Evolutionary conservation across 495 filamentous ascomycete species (phyloP).

Genomic region (Penicillium dipodomyicola): DNA sequence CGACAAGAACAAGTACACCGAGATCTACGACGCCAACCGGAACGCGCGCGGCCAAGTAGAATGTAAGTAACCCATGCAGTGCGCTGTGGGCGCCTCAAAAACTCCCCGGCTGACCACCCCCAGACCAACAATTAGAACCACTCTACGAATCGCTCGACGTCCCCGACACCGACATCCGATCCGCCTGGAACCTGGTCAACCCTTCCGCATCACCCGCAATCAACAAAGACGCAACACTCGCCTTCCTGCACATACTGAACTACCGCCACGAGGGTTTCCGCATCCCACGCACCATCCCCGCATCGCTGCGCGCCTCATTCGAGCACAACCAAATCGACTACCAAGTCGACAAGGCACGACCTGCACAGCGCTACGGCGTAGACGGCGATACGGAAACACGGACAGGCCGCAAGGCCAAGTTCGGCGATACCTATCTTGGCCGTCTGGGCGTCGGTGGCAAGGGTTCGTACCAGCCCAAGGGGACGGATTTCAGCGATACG

Average conservation of each 20-base stretch:
- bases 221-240: slow-evolving; percentile 90
- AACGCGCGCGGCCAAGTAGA: slow-evolving; percentile 80
- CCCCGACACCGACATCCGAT: slow-evolving; percentile 89
- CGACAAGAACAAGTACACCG: slow-evolving; percentile 90
- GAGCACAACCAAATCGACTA: slow-evolving; percentile 95
- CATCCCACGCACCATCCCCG: slow-evolving; percentile 88
- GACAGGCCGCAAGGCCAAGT: slow-evolving; percentile 89
- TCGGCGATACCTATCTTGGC: slow-evolving; percentile 93
- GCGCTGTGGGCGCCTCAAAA: not conserved
- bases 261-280: slow-evolving; percentile 92
- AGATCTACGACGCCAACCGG: slow-evolving; percentile 88
- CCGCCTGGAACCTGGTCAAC: slow-evolving; percentile 96
- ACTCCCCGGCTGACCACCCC: slow-evolving; percentile 8
- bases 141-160: slow-evolving; percentile 91
- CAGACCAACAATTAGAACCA: slow-evolving; percentile 75
- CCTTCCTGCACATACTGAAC: slow-evolving; percentile 94
- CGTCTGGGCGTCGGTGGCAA: slow-evolving; percentile 83
- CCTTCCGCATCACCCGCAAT: slow-evolving; percentile 73
- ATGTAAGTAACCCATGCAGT: slow-evolving; percentile 51
- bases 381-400: slow-evolving; percentile 68
- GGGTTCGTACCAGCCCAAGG: slow-evolving; percentile 62
- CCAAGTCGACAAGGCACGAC: slow-evolving; percentile 71
- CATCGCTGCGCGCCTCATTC: slow-evolving; percentile 84
- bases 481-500: slow-evolving; percentile 81
- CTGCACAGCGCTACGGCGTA: slow-evolving; percentile 64